A percentile compares a stretch with the other conserved stretches of the same genome.
These are phyloP conservation scores for Cocos nucifera DNA, from an alignment of 176 grass and related monocot genomes.

Conservation along the genomic window DNA sequence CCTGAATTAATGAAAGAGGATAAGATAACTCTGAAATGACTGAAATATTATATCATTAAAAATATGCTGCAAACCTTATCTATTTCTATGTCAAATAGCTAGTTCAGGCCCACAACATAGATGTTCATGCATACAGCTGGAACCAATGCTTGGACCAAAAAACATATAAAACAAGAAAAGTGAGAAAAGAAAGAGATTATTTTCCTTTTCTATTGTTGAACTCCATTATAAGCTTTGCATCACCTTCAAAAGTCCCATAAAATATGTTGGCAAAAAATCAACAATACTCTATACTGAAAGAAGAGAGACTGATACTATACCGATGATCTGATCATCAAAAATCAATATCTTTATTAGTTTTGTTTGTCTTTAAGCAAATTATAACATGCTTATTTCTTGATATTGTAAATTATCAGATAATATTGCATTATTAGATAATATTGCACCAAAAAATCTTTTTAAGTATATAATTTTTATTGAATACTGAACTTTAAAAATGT, in stretches of 20 bases:
- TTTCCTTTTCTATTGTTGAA: neutral
- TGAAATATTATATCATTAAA: neutral
- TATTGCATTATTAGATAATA: too few species aligned
- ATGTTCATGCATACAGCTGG: slow-evolving; percentile 80
- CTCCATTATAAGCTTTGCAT: neutral
- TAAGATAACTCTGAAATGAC: too few species aligned
- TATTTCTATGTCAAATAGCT: slow-evolving; percentile 70
- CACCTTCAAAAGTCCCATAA: slow-evolving; percentile 56
- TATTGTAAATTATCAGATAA: too few species aligned
- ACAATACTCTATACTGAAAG: slow-evolving; percentile 41
- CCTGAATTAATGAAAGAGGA: too few species aligned
- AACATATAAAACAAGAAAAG: neutral
- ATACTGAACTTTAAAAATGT: too few species aligned
- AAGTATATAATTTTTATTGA: too few species aligned
- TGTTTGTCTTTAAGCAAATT: too few species aligned
- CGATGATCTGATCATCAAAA: too few species aligned
- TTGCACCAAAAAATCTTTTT: too few species aligned
- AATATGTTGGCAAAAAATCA: slow-evolving; percentile 36
- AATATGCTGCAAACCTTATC: slow-evolving; percentile 42
- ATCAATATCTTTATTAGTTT: too few species aligned
- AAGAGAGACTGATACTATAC: slow-evolving; percentile 62
- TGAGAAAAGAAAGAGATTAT: neutral
- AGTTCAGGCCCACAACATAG: slow-evolving; percentile 78
- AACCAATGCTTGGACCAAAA: slow-evolving; percentile 38
- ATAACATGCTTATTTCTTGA: too few species aligned